These are phyloP conservation scores for Saccharomycopsis microspora DNA, from an alignment of 805 yeast species.

Conservation along the genomic window DNA sequence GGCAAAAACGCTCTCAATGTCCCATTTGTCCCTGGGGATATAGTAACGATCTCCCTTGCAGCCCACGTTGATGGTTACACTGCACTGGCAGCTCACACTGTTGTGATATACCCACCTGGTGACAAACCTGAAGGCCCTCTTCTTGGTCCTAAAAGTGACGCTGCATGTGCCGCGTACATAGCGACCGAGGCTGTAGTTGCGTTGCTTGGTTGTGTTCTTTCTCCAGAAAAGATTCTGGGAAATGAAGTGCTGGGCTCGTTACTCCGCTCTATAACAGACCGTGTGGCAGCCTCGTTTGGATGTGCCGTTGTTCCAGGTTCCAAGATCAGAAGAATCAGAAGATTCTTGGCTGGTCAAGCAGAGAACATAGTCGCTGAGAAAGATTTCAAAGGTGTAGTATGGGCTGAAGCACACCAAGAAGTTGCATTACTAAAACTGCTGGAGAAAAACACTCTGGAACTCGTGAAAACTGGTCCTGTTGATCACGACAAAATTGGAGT, in stretches of 20 bases:
- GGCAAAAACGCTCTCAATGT: constrained; percentile 17
- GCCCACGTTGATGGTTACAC: constrained; percentile 95
- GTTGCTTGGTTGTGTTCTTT: constrained; percentile 57
- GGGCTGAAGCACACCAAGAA: constrained; percentile 81
- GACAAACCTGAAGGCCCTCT: constrained; percentile 51
- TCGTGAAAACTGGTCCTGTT: not conserved
- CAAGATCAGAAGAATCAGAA: constrained; percentile 79
- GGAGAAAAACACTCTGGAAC: not conserved
- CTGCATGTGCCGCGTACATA: constrained; percentile 76
- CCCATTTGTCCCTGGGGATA: constrained; percentile 61
- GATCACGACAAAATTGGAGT: constrained; percentile 19
- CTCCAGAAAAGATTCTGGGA: constrained; percentile 53
- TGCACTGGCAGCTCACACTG: constrained; percentile 73
- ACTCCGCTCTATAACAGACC: constrained; percentile 69
- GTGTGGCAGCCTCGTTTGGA: constrained; percentile 74
- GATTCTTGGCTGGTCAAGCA: constrained; percentile 93
- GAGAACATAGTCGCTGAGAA: constrained; percentile 86
- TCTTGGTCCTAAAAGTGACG: constrained; percentile 79
- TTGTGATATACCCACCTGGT: constrained; percentile 57
- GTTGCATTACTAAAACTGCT: constrained; percentile 30
- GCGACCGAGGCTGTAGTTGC: constrained; percentile 82
- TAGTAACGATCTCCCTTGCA: constrained; percentile 76
- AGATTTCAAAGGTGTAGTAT: constrained; percentile 84
- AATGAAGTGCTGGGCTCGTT: constrained; percentile 49
- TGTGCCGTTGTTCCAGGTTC: constrained; percentile 89